Evolutionary conservation across 805 yeast species (phyloP), one percentile per base, ranked within the genome.

Genomic region (Yamadazyma sp.): DNA sequence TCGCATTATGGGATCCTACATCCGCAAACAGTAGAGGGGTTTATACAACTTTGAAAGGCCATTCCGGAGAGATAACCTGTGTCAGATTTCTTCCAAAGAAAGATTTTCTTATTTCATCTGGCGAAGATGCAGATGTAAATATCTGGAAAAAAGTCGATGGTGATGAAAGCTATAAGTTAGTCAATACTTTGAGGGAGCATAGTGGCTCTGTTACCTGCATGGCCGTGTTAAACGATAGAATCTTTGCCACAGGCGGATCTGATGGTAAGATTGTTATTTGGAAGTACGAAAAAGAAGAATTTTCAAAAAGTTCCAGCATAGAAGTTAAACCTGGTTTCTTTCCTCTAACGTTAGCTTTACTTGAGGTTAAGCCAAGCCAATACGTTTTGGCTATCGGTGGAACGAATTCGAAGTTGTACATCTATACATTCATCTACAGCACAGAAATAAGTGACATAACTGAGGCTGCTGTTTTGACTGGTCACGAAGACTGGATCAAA

Each of bases 401-500:
- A 12, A 81, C 95, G 0, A 71, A 71, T 11, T 56, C 73, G 7
- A 53, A 57, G 21, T 52, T 90, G 4, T 78, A 70, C 41, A 68
- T 86, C 4, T 78, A 77, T 49, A 58, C 81, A 0, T 73, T 80
- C 43, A 51, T 46, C 8, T 33, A 3, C 5, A 7, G 12, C 4
- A 15, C 22, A 4, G 10, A n/a, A 5, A 11, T 23, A 7, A 6
- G 13, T 5, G 65, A 63, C 37, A 66, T 70, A 20, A n/a, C n/a
- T n/a, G n/a, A n/a, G n/a, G n/a, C n/a, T n/a, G 84, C 89, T 1
- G 64, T 64, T 6, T 60, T 93, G 22, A 73, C 80, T 18, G 99
- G 99, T 4, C 99, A 93, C 57, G 99, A 93, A 60, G 96, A 90
- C 60, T 93, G 99, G 99, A 77, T 93, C 35, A 84, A 84, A 54